These are phyloP conservation scores for Collybiopsis confluens DNA, from an alignment of 768 basidiomycete genomes.

Conservation along the genomic window DNA sequence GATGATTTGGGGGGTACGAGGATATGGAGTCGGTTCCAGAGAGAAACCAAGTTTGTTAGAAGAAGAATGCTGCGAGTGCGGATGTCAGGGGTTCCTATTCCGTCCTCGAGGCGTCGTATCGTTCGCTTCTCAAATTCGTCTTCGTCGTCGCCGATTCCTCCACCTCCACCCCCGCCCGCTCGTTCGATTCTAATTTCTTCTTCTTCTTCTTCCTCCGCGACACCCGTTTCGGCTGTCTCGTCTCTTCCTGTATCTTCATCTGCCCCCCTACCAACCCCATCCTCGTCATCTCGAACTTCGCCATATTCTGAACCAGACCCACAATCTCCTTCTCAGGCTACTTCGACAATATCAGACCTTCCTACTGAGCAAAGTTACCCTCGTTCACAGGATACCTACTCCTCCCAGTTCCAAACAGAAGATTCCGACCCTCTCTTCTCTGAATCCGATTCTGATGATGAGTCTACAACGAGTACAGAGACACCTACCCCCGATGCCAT, in stretches of 20 bases:
- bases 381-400: too few relatives aligned
- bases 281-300: too few relatives aligned
- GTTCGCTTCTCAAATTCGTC: background rate
- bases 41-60: slow-evolving; percentile 21
- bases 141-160: background rate
- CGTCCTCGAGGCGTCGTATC: background rate
- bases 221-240: too few relatives aligned
- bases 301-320: too few relatives aligned
- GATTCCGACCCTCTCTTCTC: background rate
- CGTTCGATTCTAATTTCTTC: too few relatives aligned
- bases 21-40: slow-evolving; percentile 25
- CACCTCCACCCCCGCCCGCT: too few relatives aligned
- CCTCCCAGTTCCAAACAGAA: background rate
- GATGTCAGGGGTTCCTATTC: background rate
- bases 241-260: too few relatives aligned
- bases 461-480: background rate
- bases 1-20: slow-evolving; percentile 35
- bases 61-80: slow-evolving; percentile 11
- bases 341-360: too few relatives aligned
- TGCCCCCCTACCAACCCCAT: too few relatives aligned
- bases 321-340: too few relatives aligned
- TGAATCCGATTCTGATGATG: background rate
- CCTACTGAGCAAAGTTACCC: too few relatives aligned
- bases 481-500: background rate
- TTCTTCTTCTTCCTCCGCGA: too few relatives aligned